Percentiles rank a stretch among this genome's conserved stretches.
phyloP scores from a whole-genome alignment of 192 early-diverging fungal genomes.

The Borealophlyctis nickersoniae region DNA sequence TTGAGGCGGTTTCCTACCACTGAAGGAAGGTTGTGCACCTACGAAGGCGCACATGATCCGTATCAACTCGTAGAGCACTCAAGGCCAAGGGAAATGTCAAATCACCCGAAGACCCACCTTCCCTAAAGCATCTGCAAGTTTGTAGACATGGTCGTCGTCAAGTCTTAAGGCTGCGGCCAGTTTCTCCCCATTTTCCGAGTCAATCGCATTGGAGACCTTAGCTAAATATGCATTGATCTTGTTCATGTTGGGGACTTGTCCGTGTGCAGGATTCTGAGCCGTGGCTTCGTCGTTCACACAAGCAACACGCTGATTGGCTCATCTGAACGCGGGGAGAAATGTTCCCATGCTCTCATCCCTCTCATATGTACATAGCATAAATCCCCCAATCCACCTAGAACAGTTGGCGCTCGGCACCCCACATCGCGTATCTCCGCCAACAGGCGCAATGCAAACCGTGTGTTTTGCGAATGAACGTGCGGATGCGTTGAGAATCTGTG shows the following conservation, averaged over 20 bases:
- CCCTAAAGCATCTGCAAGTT: neutral
- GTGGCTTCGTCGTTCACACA: too few species aligned
- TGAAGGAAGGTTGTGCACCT: neutral
- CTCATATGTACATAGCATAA: too few species aligned
- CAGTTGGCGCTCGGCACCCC: too few species aligned
- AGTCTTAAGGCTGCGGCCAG: constrained; percentile 10
- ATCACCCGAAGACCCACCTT: constrained; percentile 1
- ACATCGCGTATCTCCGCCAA: too few species aligned
- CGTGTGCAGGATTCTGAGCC: too few species aligned
- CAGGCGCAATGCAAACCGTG: too few species aligned
- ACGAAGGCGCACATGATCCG: neutral
- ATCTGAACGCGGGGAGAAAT: too few species aligned
- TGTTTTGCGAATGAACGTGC: too few species aligned
- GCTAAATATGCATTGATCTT: constrained; percentile 14
- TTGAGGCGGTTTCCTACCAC: constrained; percentile 1
- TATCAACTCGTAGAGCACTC: neutral
- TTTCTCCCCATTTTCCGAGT: constrained; percentile 9
- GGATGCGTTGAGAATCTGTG: too few species aligned
- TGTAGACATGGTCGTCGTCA: constrained; percentile 3
- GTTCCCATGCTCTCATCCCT: too few species aligned
- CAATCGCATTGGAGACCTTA: constrained; percentile 5
- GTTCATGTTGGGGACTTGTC: constrained; percentile 19
- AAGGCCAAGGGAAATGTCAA: neutral
- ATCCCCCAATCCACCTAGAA: too few species aligned
- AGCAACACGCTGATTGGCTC: too few species aligned